phyloP scores from a whole-genome alignment of 1,139 yeast species.

The Yamadazyma spencermartinsiae region DNA sequence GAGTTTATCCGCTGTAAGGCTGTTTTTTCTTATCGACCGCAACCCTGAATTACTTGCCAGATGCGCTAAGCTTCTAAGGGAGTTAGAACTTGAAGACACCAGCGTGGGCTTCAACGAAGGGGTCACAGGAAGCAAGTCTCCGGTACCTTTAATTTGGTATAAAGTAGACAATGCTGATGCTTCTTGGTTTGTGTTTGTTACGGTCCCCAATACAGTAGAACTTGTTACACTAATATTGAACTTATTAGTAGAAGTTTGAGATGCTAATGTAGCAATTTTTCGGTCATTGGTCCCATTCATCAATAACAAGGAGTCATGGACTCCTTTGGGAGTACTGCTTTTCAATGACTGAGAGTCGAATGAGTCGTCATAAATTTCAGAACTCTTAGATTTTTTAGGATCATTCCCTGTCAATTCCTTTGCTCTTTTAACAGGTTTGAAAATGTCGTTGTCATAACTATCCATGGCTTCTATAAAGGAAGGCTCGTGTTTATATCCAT shows the following conservation, averaged over 20 bases:
- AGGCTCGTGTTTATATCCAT: conserved; percentile 24
- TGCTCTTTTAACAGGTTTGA: conserved; percentile 27
- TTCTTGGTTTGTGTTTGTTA: conserved; percentile 28
- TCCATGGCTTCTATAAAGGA: conserved; percentile 56
- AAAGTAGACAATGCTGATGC: conserved; percentile 42
- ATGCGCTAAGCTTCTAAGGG: conserved; percentile 13
- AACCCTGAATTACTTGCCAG: conserved; percentile 4
- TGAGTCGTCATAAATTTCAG: neutral
- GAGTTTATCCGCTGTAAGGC: conserved; percentile 1
- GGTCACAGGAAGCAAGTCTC: conserved; percentile 18
- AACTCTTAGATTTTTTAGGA: conserved; percentile 4
- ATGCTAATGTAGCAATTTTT: conserved; percentile 7
- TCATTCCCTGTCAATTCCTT: conserved; percentile 7
- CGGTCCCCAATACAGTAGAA: conserved; percentile 42
- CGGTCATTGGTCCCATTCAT: conserved; percentile 8
- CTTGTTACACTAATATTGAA: conserved; percentile 25
- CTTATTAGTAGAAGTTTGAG: conserved; percentile 18
- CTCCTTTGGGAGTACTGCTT: conserved; percentile 13
- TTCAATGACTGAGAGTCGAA: neutral
- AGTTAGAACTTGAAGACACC: conserved; percentile 9
- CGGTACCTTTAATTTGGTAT: conserved; percentile 39
- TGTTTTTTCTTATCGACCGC: conserved; percentile 2
- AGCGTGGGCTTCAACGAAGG: conserved; percentile 10
- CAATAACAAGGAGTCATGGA: conserved; percentile 14
- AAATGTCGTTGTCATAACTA: conserved; percentile 56